Evolutionary conservation across 2,329 filamentous ascomycete genomes (phyloP), one percentile per base, ranked within the genome.

Genomic region (Penicillium sp.): DNA sequence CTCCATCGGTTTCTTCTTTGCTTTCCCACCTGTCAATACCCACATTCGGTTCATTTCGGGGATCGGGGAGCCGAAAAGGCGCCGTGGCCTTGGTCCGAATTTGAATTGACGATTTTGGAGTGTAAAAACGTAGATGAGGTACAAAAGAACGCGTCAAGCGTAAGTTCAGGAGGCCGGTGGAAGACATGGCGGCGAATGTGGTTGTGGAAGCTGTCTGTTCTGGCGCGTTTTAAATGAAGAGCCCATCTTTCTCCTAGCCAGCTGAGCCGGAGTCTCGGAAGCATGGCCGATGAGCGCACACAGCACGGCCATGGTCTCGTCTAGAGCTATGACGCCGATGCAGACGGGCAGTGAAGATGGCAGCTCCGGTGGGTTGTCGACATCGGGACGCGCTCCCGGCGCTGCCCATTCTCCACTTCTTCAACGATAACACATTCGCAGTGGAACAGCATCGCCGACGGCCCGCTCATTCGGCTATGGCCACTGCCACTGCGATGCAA

Each of bases 31-130:
- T 34, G 3, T 2, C 1, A 7, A 7, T n/a, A 48, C 58, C 51
- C 26, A 62, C 57, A 37, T 64, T 71, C 32, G 55, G 65, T 62
- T 63, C 60, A 34, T 63, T 63, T 26, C 57, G 49, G 13, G 59
- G 50, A 32, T 51, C 59, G 3, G 60, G 60, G 6, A 63, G 57
- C 26, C 53, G 47, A 39, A 62, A 63, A 13, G 60, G 60, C 2
- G 50, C 40, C 1, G 60, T 63, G 2, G 57, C 50, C 32, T 57
- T 56, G 23, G 41, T 36, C 7, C 58, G 56, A 34, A 41, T 19
- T 16, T 56, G 50, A 13, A 50, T 19, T 11, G 33, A 46, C 10
- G 52, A 30, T 9, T 35, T 33, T 2, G 17, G 37, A 29, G 44
- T 28, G 18, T 41, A 23, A 13, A 44, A 36, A 15, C 45, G 50